Evolutionary conservation across 2,329 filamentous ascomycete species (phyloP), one percentile per base, ranked within the genome.

Genomic region (Parastagonospora avenae): DNA sequence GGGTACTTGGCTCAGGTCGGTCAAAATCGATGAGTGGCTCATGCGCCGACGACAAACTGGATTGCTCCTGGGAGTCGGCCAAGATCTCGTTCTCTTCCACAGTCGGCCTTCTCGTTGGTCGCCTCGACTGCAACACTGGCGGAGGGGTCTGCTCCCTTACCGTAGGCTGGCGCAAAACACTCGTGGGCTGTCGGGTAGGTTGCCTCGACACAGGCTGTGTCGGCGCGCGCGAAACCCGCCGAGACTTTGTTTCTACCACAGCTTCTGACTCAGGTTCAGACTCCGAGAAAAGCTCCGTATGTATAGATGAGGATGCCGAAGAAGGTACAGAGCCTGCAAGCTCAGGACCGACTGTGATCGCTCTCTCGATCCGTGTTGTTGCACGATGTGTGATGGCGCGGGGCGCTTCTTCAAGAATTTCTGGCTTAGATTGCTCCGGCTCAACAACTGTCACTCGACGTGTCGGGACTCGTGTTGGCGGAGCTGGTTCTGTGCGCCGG

Each of bases 121-220:
- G 27, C 16, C 28, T 27, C 4, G 42, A 40, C 28, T 33, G 28
- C 14, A 27, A 16, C 29, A 12, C 12, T 36, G 14, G 32, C 11
- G 27, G 27, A 27, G 43, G 16, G 12, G 31, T 24, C 16, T 30
- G 28, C 41, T 29, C 39, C 8, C 27, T 29, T 40, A 32, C 30
- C 16, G 43, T 45, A 27, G 35, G 40, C 32, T 16, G n/a, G 14
- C 14, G 33, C 33, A 14, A 36, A 15, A 36, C n/a, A 14, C 7
- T 14, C 7, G 33, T 36, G 16, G 33, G 36, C 29, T 33, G 44
- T 27, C 37, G 41, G 10, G 48, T 52, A 31, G 48, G 42, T 38
- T 49, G 42, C 28, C 42, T 9, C 15, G 29, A 33, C 10, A 44
- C 30, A 27, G 28, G 8, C 8, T 32, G 11, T 10, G 39, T 42